phyloP scores from a whole-genome alignment of 2,329 filamentous ascomycete species.

The Anthostomella pinea region DNA sequence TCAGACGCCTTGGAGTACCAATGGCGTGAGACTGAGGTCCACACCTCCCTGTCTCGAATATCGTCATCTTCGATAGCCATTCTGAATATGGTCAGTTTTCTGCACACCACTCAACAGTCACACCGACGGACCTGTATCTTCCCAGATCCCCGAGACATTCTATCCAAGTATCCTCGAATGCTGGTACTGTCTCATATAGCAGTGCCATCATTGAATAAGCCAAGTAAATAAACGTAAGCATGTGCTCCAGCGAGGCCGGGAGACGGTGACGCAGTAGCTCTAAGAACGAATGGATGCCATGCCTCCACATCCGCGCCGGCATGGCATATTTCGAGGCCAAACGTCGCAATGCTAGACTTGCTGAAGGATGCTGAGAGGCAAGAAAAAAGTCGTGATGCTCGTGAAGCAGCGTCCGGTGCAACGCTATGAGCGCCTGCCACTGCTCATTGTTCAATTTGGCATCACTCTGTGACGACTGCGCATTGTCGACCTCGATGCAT shows the following conservation, averaged over 20 bases:
- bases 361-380: slow-evolving; percentile 80
- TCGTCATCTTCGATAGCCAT: too few species aligned
- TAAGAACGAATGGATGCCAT: slow-evolving; percentile 80
- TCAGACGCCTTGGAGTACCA: slow-evolving; percentile 86
- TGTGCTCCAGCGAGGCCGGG: slow-evolving; percentile 39
- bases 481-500: slow-evolving; percentile 74
- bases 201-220: too few species aligned
- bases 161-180: too few species aligned
- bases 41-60: slow-evolving; percentile 68
- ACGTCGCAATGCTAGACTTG: slow-evolving; percentile 60
- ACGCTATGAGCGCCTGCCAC: slow-evolving; percentile 74
- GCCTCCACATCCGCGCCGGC: slow-evolving; percentile 88
- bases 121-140: too few species aligned
- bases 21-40: slow-evolving; percentile 72
- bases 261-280: slow-evolving; percentile 70
- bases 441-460: slow-evolving; percentile 57
- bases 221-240: slow-evolving; percentile 82
- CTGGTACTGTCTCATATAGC: too few species aligned
- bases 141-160: too few species aligned
- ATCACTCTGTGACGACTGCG: slow-evolving; percentile 41
- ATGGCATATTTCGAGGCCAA: slow-evolving; percentile 79
- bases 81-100: too few species aligned
- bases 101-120: too few species aligned
- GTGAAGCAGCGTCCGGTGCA: slow-evolving; percentile 74
- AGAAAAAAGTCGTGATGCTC: slow-evolving; percentile 77